Percentiles rank a stretch among this genome's conserved stretches.
phyloP scores from a whole-genome alignment of 2,329 filamentous ascomycete species.

The Penicillium sp. region DNA sequence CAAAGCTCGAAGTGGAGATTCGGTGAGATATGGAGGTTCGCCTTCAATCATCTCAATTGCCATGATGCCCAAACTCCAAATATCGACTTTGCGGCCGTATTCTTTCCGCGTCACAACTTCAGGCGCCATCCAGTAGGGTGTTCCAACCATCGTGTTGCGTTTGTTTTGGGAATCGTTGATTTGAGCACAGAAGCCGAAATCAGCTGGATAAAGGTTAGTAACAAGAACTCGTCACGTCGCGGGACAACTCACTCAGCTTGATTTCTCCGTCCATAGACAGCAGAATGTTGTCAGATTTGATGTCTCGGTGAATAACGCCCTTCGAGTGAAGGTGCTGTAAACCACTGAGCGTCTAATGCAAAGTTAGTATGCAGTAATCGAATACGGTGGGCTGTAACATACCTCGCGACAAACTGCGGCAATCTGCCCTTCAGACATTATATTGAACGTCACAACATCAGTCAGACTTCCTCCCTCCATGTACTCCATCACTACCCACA shows the following conservation, averaged over 20 bases:
- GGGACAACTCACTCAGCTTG: constrained; percentile 73
- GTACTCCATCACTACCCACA: constrained; percentile 99
- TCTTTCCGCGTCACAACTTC: constrained; percentile 97
- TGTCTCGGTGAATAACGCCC: constrained; percentile 96
- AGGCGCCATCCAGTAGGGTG: constrained; percentile 99
- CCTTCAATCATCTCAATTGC: constrained; percentile 99
- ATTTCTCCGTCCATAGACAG: constrained; percentile 92
- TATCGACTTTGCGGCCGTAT: constrained; percentile 97
- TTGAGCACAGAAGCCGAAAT: constrained; percentile 98
- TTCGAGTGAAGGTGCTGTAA: constrained; percentile 95
- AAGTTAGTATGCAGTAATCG: neutral
- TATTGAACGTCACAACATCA: constrained; percentile 97
- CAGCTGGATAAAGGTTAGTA: constrained; percentile 55
- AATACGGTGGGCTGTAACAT: constrained; percentile 21
- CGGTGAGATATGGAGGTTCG: constrained; percentile 93
- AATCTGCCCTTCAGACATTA: constrained; percentile 98
- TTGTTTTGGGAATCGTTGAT: constrained; percentile 97
- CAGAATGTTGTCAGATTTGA: constrained; percentile 98
- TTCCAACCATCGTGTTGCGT: constrained; percentile 97
- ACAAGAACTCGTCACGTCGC: neutral
- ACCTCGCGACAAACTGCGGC: constrained; percentile 88
- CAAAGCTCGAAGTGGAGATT: constrained; percentile 85
- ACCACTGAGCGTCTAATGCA: constrained; percentile 68
- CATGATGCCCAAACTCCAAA: constrained; percentile 99
- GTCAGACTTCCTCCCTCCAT: constrained; percentile 98